phyloP scores from a whole-genome alignment of 2,329 filamentous ascomycete species.

The Colletotrichum sp. region DNA sequence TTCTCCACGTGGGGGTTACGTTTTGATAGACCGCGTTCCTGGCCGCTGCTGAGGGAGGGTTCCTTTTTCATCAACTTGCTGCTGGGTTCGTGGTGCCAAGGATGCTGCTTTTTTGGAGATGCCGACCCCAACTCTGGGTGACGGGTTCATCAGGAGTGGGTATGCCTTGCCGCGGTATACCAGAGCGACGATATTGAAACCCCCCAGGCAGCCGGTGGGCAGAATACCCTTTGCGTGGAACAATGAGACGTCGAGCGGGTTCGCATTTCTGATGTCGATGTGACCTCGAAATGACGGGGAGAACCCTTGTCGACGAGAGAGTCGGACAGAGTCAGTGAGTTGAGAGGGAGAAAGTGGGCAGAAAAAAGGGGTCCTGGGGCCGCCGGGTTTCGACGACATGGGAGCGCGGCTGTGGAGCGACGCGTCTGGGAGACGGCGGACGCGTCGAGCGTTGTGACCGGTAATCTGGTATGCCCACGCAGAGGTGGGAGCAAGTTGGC shows the following conservation, averaged over 20 bases:
- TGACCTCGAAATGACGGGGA: neutral
- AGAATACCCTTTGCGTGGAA: slow-evolving; percentile 3
- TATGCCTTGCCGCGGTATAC: neutral
- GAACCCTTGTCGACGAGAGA: neutral
- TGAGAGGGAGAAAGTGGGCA: neutral
- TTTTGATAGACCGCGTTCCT: neutral
- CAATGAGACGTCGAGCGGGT: neutral
- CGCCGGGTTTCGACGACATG: neutral
- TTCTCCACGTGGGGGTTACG: slow-evolving; percentile 8
- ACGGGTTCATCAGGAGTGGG: neutral
- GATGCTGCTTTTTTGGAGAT: neutral
- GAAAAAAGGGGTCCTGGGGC: slow-evolving; percentile 8
- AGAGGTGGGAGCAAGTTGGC: neutral
- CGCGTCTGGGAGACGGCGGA: neutral
- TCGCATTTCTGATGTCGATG: neutral
- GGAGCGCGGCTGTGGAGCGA: slow-evolving; percentile 10
- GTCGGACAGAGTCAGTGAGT: neutral
- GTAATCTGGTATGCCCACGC: neutral
- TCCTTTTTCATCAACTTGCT: neutral
- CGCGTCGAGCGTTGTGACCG: neutral
- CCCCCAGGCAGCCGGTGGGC: neutral
- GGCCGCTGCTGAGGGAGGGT: neutral
- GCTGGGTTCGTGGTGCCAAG: neutral
- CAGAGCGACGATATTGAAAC: slow-evolving; percentile 3
- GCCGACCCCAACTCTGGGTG: neutral